phyloP scores from a whole-genome alignment of 2,329 filamentous ascomycete genomes.

The Claviceps capensis region DNA sequence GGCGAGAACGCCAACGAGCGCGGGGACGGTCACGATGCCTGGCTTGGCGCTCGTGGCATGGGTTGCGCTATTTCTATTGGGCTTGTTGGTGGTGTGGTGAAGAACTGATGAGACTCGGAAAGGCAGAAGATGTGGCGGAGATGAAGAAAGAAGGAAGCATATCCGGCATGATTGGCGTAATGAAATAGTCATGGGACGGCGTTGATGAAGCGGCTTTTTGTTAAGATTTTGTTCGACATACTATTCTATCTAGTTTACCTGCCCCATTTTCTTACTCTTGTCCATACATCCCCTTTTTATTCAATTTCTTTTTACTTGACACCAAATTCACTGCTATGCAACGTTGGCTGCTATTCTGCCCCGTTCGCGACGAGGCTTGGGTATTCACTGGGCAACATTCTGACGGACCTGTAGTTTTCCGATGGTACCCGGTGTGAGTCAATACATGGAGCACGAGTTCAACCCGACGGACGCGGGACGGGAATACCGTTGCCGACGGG shows the following conservation, averaged over 20 bases:
- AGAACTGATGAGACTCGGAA: background rate
- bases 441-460: too few relatives aligned
- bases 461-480: background rate
- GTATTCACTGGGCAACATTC: too few relatives aligned
- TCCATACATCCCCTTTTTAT: too few relatives aligned
- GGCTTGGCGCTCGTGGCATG: conserved; percentile 3
- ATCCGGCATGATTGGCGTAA: background rate
- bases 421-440: too few relatives aligned
- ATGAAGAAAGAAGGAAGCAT: background rate
- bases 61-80: background rate
- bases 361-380: background rate
- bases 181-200: background rate
- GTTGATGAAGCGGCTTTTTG: background rate
- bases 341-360: background rate
- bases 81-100: background rate
- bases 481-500: background rate
- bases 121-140: background rate
- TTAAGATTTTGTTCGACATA: background rate
- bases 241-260: too few relatives aligned
- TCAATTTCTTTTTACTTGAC: background rate
- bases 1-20: conserved; percentile 17
- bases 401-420: too few relatives aligned
- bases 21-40: conserved; percentile 8
- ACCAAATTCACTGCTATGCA: background rate
- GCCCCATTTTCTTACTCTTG: background rate